Conservation (phyloP, 495 filamentous ascomycete genomes). For the Hypoxylon perforatum region DNA sequence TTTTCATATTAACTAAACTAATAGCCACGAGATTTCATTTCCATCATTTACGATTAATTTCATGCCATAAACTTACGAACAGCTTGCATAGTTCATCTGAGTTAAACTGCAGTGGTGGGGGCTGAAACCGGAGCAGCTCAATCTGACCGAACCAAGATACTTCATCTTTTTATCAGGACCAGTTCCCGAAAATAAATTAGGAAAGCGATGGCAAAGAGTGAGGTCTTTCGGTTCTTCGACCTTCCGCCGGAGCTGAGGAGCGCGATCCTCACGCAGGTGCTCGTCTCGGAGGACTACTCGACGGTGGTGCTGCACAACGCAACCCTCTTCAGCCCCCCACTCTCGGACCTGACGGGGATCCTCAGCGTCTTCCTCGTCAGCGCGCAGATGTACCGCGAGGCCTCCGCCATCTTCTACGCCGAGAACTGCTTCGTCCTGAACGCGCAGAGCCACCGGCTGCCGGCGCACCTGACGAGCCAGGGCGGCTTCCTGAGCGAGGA, state of each 20-base stretch:
- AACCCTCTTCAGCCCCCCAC: slow-evolving; percentile 26
- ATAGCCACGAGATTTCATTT: no score
- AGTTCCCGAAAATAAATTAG: not conserved
- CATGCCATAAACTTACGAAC: no score
- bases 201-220: slow-evolving; percentile 5
- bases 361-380: slow-evolving; percentile 48
- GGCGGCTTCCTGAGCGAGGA: slow-evolving; percentile 33
- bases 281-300: slow-evolving; percentile 30
- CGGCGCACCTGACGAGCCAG: slow-evolving; percentile 37
- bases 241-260: slow-evolving; percentile 82
- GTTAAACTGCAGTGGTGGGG: no score
- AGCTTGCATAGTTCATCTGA: no score
- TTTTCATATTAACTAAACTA: no score
- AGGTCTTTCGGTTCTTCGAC: slow-evolving; percentile 58
- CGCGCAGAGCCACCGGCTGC: slow-evolving; percentile 41
- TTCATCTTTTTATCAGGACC: not conserved
- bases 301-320: slow-evolving; percentile 38
- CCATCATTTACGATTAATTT: no score
- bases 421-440: slow-evolving; percentile 48
- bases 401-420: slow-evolving; percentile 49
- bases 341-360: slow-evolving; percentile 9
- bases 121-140: no score
- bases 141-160: not conserved
- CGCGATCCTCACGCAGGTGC: slow-evolving; percentile 67
- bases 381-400: slow-evolving; percentile 47